Base-by-base conservation (phyloP, 805 yeast species). In the Candida insectalens region DNA sequence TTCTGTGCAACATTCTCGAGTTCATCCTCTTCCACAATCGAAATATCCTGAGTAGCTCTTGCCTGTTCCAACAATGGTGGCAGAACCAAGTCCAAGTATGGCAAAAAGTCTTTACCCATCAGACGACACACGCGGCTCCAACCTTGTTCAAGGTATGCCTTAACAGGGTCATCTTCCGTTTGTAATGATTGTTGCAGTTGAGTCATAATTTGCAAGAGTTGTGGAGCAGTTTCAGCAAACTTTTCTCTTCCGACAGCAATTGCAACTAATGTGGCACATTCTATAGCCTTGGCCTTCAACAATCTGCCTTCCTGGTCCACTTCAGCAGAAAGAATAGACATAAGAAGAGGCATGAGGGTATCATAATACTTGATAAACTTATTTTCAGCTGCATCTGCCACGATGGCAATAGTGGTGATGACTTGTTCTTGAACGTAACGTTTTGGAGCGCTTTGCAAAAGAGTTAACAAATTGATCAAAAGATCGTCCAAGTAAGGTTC, bases 351-450 rank as follows among this genome's bases (percentile, higher is more conserved):
- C 94, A 92, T 89, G 55, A 92, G 68, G 2, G 96, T 82, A 54
- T 87, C 96, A 55, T 88, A 92, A 55, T 92, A 92, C 60, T 88
- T 89, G 47, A 76, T 69, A 53, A 92, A 92, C 51, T 81, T 82
- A 41, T 70, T 70, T 57, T 85, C 85, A 3, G 97, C 95, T 12
- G 96, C 94, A 59, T 89, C 97, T 2, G 98, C 98, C 44, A 89
- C 88, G 45, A 88, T 83, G 15, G 97, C 95, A 57, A 92, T 88
- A 0, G 97, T 92, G 8, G 97, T 88, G 37, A 92, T 68, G 12
- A 88, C 96, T 63, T 92, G 98, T 53, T 92, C 98, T 61, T 92
- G 97, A 30, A 92, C 96, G 50, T 87, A 92, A 44, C 87, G 71
- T 57, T 87, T 84, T 25, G 94, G 92, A 17, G 58, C 55, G 38